These are phyloP conservation scores for Aspergillus carbonarius DNA, from an alignment of 2,329 filamentous ascomycete species.

Conservation along the genomic window DNA sequence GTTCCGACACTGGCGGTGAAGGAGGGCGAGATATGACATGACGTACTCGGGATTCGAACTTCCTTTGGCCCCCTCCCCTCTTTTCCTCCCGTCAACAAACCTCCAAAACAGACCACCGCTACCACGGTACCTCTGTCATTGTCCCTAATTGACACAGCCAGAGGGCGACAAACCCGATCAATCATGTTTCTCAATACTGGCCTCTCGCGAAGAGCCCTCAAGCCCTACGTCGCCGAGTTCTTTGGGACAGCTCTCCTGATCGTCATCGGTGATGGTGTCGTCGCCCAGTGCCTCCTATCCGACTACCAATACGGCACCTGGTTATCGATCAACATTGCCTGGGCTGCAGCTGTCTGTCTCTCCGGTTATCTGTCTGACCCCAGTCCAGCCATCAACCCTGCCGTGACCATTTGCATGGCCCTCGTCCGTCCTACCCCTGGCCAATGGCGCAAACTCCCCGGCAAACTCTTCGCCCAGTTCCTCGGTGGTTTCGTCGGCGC, in stretches of 20 bases:
- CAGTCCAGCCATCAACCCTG: slow-evolving; percentile 30
- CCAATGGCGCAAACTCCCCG: slow-evolving; percentile 30
- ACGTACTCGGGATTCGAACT: neutral
- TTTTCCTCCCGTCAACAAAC: neutral
- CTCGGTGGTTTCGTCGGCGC: slow-evolving; percentile 33
- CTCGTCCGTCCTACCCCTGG: slow-evolving; percentile 28
- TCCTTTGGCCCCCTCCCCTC: neutral
- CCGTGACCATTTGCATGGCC: slow-evolving; percentile 26
- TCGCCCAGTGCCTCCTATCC: slow-evolving; percentile 32
- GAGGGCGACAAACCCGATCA: neutral
- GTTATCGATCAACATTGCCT: slow-evolving; percentile 36
- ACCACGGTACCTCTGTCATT: neutral
- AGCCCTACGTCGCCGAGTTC: slow-evolving; percentile 32
- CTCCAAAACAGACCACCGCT: neutral
- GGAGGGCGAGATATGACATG: neutral
- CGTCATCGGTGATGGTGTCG: slow-evolving; percentile 34
- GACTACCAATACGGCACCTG: slow-evolving; percentile 35
- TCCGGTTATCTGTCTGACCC: slow-evolving; percentile 30
- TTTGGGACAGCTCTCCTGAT: slow-evolving; percentile 33
- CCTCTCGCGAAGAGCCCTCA: slow-evolving; percentile 20
- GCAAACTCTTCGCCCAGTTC: slow-evolving; percentile 29
- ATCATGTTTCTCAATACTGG: slow-evolving; percentile 11
- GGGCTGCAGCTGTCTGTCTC: slow-evolving; percentile 31
- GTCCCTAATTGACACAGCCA: neutral
- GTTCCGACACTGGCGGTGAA: neutral